A percentile compares a stretch with the other conserved stretches of the same genome.
Conservation (phyloP, 23 red algal genomes). For the Agarophyton chilense region DNA sequence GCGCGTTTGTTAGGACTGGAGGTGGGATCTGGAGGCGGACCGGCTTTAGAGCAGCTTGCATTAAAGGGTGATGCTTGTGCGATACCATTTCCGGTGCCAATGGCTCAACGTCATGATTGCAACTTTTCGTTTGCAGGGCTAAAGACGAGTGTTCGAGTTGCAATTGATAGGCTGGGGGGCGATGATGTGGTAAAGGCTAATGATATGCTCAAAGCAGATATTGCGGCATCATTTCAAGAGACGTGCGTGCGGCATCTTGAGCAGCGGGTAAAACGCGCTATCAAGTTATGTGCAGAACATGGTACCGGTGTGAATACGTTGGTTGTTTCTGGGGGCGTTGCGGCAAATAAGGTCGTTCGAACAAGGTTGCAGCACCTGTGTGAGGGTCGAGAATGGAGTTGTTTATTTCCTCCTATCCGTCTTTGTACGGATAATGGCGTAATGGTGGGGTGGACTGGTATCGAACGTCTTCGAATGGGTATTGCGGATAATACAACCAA, state of each 20-base stretch:
- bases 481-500: conserved; percentile 62
- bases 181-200: conserved; percentile 43
- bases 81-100: conserved; percentile 86
- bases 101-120: conserved; percentile 75
- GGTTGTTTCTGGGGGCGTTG: conserved; percentile 92
- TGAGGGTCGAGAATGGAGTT: conserved; percentile 58
- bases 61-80: conserved; percentile 66
- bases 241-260: conserved; percentile 87
- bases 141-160: conserved; percentile 86
- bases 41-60: conserved; percentile 87
- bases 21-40: conserved; percentile 86
- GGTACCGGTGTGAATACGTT: conserved; percentile 56
- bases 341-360: conserved; percentile 82
- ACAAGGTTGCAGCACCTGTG: conserved; percentile 53
- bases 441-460: conserved; percentile 96
- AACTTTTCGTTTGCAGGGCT: conserved; percentile 98
- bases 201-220: conserved; percentile 41
- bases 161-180: conserved; percentile 71
- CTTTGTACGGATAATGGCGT: conserved; percentile 99
- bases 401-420: conserved; percentile 61
- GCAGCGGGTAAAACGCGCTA: conserved; percentile 67
- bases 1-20: conserved; percentile 85
- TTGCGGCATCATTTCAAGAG: conserved; percentile 93
- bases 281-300: conserved; percentile 72
- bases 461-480: conserved; percentile 77